Conservation (phyloP, 2,329 filamentous ascomycete genomes). For the Podosphaera aphanis region DNA sequence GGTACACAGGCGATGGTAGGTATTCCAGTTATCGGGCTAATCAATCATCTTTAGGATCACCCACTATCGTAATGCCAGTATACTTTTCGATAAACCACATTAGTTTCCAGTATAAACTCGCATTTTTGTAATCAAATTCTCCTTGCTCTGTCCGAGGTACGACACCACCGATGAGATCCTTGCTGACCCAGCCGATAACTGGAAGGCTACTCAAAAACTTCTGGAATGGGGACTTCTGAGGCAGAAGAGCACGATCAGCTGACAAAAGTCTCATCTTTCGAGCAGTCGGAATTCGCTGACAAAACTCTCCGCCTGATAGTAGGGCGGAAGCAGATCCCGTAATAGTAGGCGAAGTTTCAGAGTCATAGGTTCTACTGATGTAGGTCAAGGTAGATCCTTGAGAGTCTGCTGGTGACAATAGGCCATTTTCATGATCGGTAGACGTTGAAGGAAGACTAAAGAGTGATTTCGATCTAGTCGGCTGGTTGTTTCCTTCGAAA, state of each 20-base stretch:
- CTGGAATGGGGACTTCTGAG: conserved; percentile 41
- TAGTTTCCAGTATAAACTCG: conserved; percentile 43
- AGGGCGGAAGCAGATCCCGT: conserved; percentile 2
- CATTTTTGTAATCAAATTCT: conserved; percentile 51
- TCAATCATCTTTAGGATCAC: conserved; percentile 15
- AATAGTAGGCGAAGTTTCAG: background rate
- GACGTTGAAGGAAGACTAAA: background rate
- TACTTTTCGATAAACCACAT: conserved; percentile 38
- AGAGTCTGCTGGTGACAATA: conserved; percentile 13
- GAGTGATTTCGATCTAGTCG: background rate
- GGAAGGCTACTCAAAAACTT: conserved; percentile 41
- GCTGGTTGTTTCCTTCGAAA: background rate
- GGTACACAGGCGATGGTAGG: no score
- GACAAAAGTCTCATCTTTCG: conserved; percentile 41
- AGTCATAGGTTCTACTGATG: conserved; percentile 19
- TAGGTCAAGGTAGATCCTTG: conserved; percentile 27
- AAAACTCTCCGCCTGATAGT: conserved; percentile 19
- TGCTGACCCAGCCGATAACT: conserved; percentile 48
- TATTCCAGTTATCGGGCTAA: no score
- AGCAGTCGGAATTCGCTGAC: conserved; percentile 41
- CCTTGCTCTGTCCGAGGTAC: conserved; percentile 51
- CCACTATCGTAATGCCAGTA: conserved; percentile 34
- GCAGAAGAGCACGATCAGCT: conserved; percentile 45
- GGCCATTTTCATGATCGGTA: conserved; percentile 8
- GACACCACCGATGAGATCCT: conserved; percentile 47